phyloP scores from a whole-genome alignment of 2,329 filamentous ascomycete genomes.

The Lojkania enalia region DNA sequence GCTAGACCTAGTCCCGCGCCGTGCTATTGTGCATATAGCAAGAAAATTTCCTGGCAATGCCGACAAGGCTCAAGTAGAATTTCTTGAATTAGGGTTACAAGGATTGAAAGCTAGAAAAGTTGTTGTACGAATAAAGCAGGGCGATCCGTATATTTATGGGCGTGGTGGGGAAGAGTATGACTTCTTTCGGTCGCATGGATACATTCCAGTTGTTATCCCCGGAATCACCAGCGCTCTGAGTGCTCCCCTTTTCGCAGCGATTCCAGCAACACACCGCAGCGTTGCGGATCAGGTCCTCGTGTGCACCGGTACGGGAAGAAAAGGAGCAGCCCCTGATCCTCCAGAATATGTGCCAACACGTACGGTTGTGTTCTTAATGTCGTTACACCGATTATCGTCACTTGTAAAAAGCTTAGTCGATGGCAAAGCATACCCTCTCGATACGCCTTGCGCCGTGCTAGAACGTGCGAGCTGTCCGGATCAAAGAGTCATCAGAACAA shows the following conservation, averaged over 20 bases:
- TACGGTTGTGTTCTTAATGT: conserved; percentile 95
- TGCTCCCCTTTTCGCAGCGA: conserved; percentile 83
- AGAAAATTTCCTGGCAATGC: conserved; percentile 98
- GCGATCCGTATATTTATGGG: conserved; percentile 95
- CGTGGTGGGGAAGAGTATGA: conserved; percentile 90
- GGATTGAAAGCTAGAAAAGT: conserved; percentile 71
- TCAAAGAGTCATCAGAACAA: conserved; percentile 89
- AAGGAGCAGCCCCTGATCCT: conserved; percentile 79
- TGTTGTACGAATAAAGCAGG: conserved; percentile 91
- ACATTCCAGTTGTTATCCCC: conserved; percentile 73
- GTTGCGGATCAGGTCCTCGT: conserved; percentile 91
- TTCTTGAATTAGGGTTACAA: conserved; percentile 75
- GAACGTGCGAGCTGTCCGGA: conserved; percentile 93
- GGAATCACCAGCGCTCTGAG: conserved; percentile 88
- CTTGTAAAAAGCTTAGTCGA: conserved; percentile 68
- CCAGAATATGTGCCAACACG: conserved; percentile 75
- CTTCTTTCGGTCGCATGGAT: conserved; percentile 76
- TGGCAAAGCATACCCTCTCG: conserved; percentile 64
- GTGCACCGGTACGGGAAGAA: conserved; percentile 94
- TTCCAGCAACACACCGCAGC: conserved; percentile 85
- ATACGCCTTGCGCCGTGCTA: conserved; percentile 88
- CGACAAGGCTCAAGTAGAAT: conserved; percentile 87
- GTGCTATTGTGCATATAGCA: conserved; percentile 87
- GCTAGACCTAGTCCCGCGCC: conserved; percentile 84
- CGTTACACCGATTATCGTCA: conserved; percentile 77